phyloP scores from a whole-genome alignment of 2,329 filamentous ascomycete genomes.

The Venturiaceae sp. region DNA sequence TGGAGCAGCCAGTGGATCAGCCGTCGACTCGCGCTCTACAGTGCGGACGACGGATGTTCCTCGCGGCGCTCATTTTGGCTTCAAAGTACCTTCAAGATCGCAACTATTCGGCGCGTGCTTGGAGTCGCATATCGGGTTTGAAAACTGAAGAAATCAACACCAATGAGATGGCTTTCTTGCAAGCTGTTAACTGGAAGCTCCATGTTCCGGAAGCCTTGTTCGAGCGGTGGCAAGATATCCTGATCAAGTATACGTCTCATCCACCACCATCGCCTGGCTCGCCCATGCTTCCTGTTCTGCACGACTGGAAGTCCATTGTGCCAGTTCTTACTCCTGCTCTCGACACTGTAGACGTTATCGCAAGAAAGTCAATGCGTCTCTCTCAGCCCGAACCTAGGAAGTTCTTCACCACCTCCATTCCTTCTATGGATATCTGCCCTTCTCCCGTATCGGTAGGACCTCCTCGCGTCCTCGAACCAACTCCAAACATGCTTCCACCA shows the following conservation, averaged over 20 bases:
- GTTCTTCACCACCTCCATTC: not conserved
- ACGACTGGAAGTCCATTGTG: conserved; percentile 40
- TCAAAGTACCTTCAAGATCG: conserved; percentile 98
- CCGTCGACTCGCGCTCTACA: conserved; percentile 72
- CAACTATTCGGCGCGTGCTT: conserved; percentile 93
- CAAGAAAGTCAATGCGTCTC: conserved; percentile 15
- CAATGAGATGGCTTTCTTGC: conserved; percentile 87
- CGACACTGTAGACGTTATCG: conserved; percentile 34
- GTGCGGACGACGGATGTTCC: conserved; percentile 95
- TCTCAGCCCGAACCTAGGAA: not conserved
- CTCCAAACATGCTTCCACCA: conserved; percentile 36
- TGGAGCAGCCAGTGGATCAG: conserved; percentile 69
- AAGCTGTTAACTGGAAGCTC: conserved; percentile 86
- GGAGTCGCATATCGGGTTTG: conserved; percentile 98
- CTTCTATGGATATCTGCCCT: not conserved
- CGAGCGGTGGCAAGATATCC: conserved; percentile 87
- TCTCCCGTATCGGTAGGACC: conserved; percentile 22
- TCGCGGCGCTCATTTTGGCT: conserved; percentile 86
- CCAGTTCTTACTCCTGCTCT: conserved; percentile 48
- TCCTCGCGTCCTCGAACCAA: conserved; percentile 42
- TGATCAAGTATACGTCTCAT: conserved; percentile 64
- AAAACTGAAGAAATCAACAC: conserved; percentile 90
- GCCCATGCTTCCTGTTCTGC: conserved; percentile 29
- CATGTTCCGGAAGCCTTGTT: conserved; percentile 86
- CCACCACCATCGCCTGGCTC: conserved; percentile 21